Evolutionary conservation across 495 filamentous ascomycete genomes (phyloP), one percentile per base, ranked within the genome.

Genomic region (Hypoxylon rickii): DNA sequence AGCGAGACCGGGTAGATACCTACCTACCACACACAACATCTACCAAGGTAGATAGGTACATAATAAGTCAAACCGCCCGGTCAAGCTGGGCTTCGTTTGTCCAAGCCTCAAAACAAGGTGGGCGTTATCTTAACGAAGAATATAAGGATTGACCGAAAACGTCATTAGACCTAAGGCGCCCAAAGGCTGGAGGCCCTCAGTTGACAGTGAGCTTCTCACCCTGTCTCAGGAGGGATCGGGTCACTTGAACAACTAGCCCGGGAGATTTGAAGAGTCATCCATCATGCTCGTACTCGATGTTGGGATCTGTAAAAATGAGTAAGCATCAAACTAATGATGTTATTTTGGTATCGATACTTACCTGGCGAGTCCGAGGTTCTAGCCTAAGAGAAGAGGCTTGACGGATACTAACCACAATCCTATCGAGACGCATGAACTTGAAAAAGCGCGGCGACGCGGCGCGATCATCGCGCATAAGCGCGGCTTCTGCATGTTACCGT

Each of bases 121-220:
- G 40, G 51, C 36, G 41, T 39, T 42, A 56, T 55, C 36, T 37
- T 13, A 46, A 19, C 3, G 29, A 20, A 33, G 24, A 22, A 3
- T 56, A 51, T 45, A 47, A 39, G 21, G 36, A 3, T 55, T 55
- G 51, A 46, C 45, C 34, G 17, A 48, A 46, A 37, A 47, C 46
- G 58, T 61, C 58, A 61, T 51, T 17, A 19, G 58, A 19, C 29
- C 18, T 20, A n/a, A 42, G 43, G 46, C 58, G 51, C 51, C 46
- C 51, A 31, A 47, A 20, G 31, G 17, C 19, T 18, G 24, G 44
- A 17, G 33, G 24, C 19, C 17, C 51, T 55, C 58, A 61, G 51
- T 61, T 61, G 58, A 61, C 58, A 51, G 26, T 12, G 20, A 44
- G 33, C 32, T 51, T 13, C 37, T 39, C 33, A 51, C 32, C 19